phyloP scores from a whole-genome alignment of 2,329 filamentous ascomycete genomes.

The Scedosporium apiospermum region DNA sequence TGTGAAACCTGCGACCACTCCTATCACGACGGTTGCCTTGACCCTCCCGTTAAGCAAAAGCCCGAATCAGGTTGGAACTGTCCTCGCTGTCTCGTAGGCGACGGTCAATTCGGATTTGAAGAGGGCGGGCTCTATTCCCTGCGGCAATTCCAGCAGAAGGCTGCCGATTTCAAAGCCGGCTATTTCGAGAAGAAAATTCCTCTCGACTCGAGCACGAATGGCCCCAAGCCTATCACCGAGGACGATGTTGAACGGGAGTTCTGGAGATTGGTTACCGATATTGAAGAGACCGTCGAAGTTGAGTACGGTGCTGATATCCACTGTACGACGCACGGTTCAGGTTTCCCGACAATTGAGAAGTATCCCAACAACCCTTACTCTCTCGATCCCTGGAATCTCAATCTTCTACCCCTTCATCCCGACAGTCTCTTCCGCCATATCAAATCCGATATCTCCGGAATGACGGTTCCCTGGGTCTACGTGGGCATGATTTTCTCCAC shows the following conservation, averaged over 20 bases:
- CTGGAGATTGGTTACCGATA: conserved; percentile 86
- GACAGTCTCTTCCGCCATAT: conserved; percentile 95
- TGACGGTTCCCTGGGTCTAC: conserved; percentile 99
- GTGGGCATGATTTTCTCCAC: conserved; percentile 99
- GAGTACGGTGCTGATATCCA: conserved; percentile 98
- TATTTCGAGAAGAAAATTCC: conserved; percentile 91
- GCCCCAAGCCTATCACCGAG: conserved; percentile 73
- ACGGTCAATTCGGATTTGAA: conserved; percentile 94
- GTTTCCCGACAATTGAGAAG: conserved; percentile 89
- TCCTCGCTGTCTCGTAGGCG: conserved; percentile 86
- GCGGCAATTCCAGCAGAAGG: conserved; percentile 92
- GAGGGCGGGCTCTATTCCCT: conserved; percentile 94
- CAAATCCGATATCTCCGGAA: conserved; percentile 95
- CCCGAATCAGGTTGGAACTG: conserved; percentile 94
- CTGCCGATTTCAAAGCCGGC: conserved; percentile 85
- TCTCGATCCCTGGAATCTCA: conserved; percentile 91
- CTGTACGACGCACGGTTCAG: conserved; percentile 93
- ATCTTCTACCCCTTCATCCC: conserved; percentile 78
- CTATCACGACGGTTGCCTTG: conserved; percentile 79
- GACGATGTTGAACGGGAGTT: conserved; percentile 96
- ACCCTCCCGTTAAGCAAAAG: conserved; percentile 68
- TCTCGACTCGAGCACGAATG: conserved; percentile 75
- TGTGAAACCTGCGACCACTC: conserved; percentile 90
- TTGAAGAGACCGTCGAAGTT: conserved; percentile 93
- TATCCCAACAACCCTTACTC: conserved; percentile 82